Conservation (phyloP, 306 rosid genomes). For the Gillenia trifoliata region DNA sequence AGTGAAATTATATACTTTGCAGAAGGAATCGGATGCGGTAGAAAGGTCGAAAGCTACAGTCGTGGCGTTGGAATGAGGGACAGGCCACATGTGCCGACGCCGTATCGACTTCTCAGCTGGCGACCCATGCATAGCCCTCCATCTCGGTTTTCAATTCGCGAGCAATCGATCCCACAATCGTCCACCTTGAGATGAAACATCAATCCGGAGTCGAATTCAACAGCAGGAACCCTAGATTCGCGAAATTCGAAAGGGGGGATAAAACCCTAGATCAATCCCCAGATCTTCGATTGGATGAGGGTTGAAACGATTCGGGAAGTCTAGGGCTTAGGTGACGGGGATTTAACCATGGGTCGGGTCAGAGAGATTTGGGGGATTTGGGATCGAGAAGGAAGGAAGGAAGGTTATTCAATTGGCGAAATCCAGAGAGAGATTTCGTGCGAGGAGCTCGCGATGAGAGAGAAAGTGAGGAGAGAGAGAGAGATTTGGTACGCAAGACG, state of each 20-base stretch:
- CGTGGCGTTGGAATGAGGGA: slow-evolving; percentile 70
- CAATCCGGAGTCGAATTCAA: slow-evolving; percentile 70
- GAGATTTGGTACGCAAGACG: slow-evolving; percentile 31
- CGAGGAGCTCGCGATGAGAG: slow-evolving; percentile 55
- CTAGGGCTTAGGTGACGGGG: slow-evolving; percentile 50
- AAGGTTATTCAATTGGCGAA: slow-evolving; percentile 33
- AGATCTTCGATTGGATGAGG: slow-evolving; percentile 43
- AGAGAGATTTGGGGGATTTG: slow-evolving; percentile 30
- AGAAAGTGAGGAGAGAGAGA: slow-evolving; percentile 31
- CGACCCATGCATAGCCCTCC: slow-evolving; percentile 95
- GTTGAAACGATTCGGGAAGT: not conserved
- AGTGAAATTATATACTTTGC: slow-evolving; percentile 43
- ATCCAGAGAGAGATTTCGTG: slow-evolving; percentile 55
- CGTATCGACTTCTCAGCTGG: slow-evolving; percentile 78
- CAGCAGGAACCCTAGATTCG: slow-evolving; percentile 41
- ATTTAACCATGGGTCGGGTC: not conserved
- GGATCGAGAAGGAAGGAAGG: slow-evolving; percentile 32
- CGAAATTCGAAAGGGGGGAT: not conserved
- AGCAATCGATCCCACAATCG: slow-evolving; percentile 59
- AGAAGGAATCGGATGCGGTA: slow-evolving; percentile 49
- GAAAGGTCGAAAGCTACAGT: slow-evolving; percentile 66
- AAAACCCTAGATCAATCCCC: slow-evolving; percentile 55
- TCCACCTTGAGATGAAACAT: slow-evolving; percentile 68
- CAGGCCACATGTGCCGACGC: slow-evolving; percentile 99
- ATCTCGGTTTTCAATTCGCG: slow-evolving; percentile 47